Evolutionary conservation across 441 rosid genomes (phyloP).

Genomic region (Gossypium laxum): DNA sequence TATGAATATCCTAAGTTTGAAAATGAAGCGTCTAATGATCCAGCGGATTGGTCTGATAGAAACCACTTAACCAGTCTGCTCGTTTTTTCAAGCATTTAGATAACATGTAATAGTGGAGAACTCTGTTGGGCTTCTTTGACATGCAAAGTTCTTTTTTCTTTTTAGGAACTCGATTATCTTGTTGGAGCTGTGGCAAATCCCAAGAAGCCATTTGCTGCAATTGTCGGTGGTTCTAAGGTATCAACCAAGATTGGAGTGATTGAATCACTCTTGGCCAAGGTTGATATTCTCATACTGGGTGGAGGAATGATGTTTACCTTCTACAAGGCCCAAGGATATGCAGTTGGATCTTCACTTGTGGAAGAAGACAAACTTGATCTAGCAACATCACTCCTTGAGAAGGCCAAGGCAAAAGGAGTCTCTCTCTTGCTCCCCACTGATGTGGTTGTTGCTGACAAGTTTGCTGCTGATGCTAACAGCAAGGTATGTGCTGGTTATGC

Average conservation of each 20-base stretch:
- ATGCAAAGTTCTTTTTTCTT: constrained; percentile 7
- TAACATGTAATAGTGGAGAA: not conserved
- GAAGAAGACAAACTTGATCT: constrained; percentile 84
- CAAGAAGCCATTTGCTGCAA: constrained; percentile 92
- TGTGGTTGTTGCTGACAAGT: constrained; percentile 81
- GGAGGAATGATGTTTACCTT: constrained; percentile 93
- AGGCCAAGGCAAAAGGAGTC: constrained; percentile 77
- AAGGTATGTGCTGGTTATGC: constrained; percentile 37
- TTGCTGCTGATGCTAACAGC: constrained; percentile 71
- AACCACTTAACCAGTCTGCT: not conserved
- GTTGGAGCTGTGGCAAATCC: constrained; percentile 87
- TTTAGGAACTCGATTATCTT: constrained; percentile 87
- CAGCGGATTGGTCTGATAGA: not conserved
- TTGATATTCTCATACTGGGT: constrained; percentile 64
- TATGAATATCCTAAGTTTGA: not conserved
- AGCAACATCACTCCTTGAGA: constrained; percentile 64
- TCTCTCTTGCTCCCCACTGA: constrained; percentile 70
- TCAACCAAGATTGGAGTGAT: constrained; percentile 86
- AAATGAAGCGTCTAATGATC: not conserved
- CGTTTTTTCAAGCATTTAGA: not conserved
- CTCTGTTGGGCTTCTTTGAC: not conserved
- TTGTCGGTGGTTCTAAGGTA: constrained; percentile 87
- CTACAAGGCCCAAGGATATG: constrained; percentile 75
- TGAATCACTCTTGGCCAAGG: constrained; percentile 66
- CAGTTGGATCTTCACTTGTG: constrained; percentile 76